Evolutionary conservation across 495 filamentous ascomycete genomes (phyloP).

Genomic region (Peziza echinospora): DNA sequence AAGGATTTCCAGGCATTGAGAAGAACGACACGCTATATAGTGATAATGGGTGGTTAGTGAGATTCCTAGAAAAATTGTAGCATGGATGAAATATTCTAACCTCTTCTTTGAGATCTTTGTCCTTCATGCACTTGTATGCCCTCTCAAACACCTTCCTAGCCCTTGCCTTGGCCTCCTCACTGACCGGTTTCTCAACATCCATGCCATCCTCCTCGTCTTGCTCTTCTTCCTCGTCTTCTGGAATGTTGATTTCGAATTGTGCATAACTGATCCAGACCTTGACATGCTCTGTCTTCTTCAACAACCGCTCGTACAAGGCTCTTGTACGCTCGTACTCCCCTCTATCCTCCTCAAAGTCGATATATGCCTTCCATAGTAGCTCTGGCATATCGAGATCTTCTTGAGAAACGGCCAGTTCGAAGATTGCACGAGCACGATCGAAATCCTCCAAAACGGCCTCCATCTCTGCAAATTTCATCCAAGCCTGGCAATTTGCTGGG

Average conservation of each 20-base stretch:
- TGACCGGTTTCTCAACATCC: conserved; percentile 48
- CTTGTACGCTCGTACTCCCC: conserved; percentile 67
- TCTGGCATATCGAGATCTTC: conserved; percentile 90
- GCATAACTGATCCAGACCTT: conserved; percentile 98
- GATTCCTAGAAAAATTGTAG: background rate
- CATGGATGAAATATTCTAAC: conserved; percentile 21
- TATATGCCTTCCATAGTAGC: conserved; percentile 88
- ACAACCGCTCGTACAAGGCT: conserved; percentile 69
- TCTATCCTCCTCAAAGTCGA: conserved; percentile 92
- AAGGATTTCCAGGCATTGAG: conserved; percentile 84
- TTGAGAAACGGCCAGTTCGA: conserved; percentile 72
- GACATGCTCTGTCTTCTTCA: conserved; percentile 86
- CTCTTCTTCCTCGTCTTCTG: conserved; percentile 43
- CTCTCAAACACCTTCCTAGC: conserved; percentile 71
- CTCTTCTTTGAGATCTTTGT: conserved; percentile 83
- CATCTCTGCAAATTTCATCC: conserved; percentile 86
- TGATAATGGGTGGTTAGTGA: conserved; percentile 17
- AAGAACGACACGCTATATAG: conserved; percentile 46
- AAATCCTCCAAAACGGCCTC: conserved; percentile 77
- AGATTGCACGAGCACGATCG: conserved; percentile 73
- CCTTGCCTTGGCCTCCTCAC: conserved; percentile 58
- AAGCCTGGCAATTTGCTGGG: conserved; percentile 66
- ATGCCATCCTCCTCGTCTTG: conserved; percentile 29
- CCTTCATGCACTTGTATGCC: conserved; percentile 73
- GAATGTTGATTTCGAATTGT: conserved; percentile 82